Conservation (phyloP, 2,329 filamentous ascomycete species). For the Exserohilum rostratum region DNA sequence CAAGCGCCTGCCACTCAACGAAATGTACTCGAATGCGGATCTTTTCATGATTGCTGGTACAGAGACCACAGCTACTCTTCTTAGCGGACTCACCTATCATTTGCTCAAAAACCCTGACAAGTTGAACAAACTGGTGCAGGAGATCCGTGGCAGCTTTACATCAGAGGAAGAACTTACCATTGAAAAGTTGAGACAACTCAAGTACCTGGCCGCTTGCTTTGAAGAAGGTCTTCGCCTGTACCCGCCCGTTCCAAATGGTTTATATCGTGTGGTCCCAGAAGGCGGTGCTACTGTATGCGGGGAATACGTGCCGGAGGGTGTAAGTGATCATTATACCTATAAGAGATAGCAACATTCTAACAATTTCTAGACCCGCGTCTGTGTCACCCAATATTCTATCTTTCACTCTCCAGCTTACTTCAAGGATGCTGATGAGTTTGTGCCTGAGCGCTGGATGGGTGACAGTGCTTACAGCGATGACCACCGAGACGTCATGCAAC, state of each 20-base stretch:
- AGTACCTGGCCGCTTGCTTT: constrained; percentile 32
- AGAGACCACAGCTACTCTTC: too few species aligned
- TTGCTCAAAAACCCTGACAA: too few species aligned
- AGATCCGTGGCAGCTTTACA: constrained; percentile 7
- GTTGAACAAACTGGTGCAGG: too few species aligned
- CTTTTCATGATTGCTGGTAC: too few species aligned
- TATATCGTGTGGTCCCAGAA: constrained; percentile 34
- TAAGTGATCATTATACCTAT: constrained; percentile 25
- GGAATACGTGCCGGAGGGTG: constrained; percentile 27
- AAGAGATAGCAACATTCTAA: too few species aligned
- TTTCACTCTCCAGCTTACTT: not conserved
- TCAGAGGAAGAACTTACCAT: constrained; percentile 10
- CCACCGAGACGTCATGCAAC: not conserved
- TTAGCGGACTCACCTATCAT: too few species aligned
- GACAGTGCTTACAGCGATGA: not conserved
- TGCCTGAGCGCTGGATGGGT: not conserved
- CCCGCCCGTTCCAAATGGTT: constrained; percentile 42
- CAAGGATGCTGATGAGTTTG: not conserved
- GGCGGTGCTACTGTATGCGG: constrained; percentile 14
- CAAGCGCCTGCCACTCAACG: too few species aligned
- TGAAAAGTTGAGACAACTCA: constrained; percentile 9
- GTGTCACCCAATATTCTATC: not conserved
- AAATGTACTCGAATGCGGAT: too few species aligned
- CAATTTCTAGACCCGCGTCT: too few species aligned
- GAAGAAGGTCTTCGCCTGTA: constrained; percentile 33